A percentile compares a stretch with the other conserved stretches of the same genome.
phyloP scores from a whole-genome alignment of 2,329 filamentous ascomycete species.

The Trichoderma atroviride region DNA sequence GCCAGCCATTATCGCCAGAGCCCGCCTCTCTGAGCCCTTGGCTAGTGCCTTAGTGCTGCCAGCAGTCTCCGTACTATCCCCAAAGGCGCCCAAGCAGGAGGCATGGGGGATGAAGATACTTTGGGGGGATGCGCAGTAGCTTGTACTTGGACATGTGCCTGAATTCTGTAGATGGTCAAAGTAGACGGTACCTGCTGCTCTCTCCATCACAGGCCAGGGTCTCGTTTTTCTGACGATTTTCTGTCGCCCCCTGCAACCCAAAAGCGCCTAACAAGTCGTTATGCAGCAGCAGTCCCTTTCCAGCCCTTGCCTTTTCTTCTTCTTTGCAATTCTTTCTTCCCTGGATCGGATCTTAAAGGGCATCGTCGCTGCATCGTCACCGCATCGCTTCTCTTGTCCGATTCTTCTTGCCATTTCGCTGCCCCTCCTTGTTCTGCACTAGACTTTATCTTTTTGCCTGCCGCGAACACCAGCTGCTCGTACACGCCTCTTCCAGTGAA shows the following conservation, averaged over 20 bases:
- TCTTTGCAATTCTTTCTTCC: not conserved
- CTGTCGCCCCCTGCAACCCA: constrained; percentile 20
- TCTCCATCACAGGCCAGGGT: not conserved
- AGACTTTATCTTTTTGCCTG: not conserved
- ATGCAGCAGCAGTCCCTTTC: constrained; percentile 6
- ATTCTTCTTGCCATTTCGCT: constrained; percentile 5
- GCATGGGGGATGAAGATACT: not conserved
- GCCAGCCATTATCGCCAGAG: constrained; percentile 7
- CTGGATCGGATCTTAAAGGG: constrained; percentile 5
- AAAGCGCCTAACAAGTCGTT: constrained; percentile 1
- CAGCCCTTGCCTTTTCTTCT: constrained; percentile 19
- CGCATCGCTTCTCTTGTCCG: not conserved
- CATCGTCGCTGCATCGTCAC: constrained; percentile 17
- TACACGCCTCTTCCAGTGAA: not conserved
- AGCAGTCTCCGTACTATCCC: constrained; percentile 20
- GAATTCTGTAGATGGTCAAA: fast-evolving
- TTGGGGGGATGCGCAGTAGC: not conserved
- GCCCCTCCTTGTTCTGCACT: not conserved
- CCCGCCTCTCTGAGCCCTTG: constrained; percentile 24
- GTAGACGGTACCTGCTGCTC: not conserved
- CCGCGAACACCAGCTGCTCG: not conserved
- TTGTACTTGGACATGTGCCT: not conserved
- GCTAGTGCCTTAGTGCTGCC: constrained; percentile 17
- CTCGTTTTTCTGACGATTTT: not conserved
- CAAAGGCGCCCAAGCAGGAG: constrained; percentile 19